A percentile compares a stretch with the other conserved stretches of the same genome.
Evolutionary conservation across 768 basidiomycete species (phyloP).

Genomic region (Omphalotus guepiniiformis): DNA sequence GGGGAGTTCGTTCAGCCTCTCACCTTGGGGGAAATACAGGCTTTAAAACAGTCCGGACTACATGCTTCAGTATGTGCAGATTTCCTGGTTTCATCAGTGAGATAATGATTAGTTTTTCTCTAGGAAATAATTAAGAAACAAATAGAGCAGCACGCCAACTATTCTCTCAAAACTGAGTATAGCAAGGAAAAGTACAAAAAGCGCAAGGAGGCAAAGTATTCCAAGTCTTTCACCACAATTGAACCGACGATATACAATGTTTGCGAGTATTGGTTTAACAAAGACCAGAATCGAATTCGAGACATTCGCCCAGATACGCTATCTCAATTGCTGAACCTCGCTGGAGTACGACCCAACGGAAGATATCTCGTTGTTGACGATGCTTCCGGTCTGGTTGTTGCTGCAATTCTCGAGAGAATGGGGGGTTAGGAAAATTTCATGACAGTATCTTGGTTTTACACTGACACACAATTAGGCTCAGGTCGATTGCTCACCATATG

Average conservation of each 20-base stretch:
- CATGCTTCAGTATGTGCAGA: conserved; percentile 62
- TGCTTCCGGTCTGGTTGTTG: conserved; percentile 82
- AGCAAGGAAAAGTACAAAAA: conserved; percentile 98
- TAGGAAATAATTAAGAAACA: conserved; percentile 95
- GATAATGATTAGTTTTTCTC: conserved; percentile 11
- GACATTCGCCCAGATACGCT: conserved; percentile 85
- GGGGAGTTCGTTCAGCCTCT: conserved; percentile 80
- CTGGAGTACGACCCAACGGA: conserved; percentile 83
- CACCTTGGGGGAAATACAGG: conserved; percentile 78
- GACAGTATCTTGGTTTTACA: background rate
- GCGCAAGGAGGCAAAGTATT: conserved; percentile 96
- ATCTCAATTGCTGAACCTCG: conserved; percentile 81
- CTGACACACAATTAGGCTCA: conserved; percentile 54
- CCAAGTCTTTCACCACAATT: conserved; percentile 81
- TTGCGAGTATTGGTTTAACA: conserved; percentile 83
- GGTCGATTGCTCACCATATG: conserved; percentile 83
- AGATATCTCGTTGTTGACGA: conserved; percentile 88
- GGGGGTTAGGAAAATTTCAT: conserved; percentile 48
- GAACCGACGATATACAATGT: conserved; percentile 87
- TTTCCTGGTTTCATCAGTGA: conserved; percentile 2
- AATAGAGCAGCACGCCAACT: conserved; percentile 90
- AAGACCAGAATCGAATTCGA: conserved; percentile 77
- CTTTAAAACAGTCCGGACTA: conserved; percentile 75
- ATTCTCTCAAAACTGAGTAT: conserved; percentile 93
- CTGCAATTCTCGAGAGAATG: conserved; percentile 80